phyloP scores from a whole-genome alignment of 2,329 filamentous ascomycete species.

The Biscogniauxia mediterranea region DNA sequence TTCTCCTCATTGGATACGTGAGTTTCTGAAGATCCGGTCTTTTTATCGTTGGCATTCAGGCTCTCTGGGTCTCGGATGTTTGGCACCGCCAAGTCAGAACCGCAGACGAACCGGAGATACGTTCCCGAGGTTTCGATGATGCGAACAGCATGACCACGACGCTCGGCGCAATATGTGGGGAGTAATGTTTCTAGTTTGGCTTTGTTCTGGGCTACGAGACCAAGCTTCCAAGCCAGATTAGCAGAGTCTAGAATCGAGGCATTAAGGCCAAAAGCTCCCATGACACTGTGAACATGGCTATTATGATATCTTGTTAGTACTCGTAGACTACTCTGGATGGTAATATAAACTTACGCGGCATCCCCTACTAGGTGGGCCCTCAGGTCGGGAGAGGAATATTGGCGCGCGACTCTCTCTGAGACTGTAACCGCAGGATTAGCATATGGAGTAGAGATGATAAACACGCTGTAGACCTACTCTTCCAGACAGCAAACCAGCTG shows the following conservation, averaged over 20 bases:
- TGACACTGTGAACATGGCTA: conserved; percentile 35
- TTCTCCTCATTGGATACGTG: conserved; percentile 5
- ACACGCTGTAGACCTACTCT: conserved; percentile 17
- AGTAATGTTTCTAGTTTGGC: conserved; percentile 25
- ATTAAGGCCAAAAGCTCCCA: conserved; percentile 38
- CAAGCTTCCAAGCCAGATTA: conserved; percentile 37
- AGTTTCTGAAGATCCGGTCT: conserved; percentile 3
- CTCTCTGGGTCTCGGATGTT: conserved; percentile 2
- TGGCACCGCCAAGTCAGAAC: conserved; percentile 17
- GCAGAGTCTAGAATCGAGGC: conserved; percentile 35
- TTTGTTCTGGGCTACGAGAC: conserved; percentile 22
- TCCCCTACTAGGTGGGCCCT: conserved; percentile 34
- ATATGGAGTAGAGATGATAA: not conserved
- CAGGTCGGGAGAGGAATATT: conserved; percentile 30
- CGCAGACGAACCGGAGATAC: conserved; percentile 27
- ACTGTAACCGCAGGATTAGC: conserved; percentile 17
- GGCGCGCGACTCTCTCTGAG: conserved; percentile 33
- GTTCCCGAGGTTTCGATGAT: conserved; percentile 20
- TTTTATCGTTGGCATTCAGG: not conserved
- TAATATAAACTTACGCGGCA: conserved; percentile 27
- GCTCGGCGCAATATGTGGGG: conserved; percentile 32
- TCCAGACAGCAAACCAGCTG: conserved; percentile 38
- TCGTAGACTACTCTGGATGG: not conserved
- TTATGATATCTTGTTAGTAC: not conserved
- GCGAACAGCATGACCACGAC: conserved; percentile 22